A percentile compares a stretch with the other conserved stretches of the same genome.
Conservation (phyloP, 495 filamentous ascomycete genomes). For the Coniosporium apollinis region DNA sequence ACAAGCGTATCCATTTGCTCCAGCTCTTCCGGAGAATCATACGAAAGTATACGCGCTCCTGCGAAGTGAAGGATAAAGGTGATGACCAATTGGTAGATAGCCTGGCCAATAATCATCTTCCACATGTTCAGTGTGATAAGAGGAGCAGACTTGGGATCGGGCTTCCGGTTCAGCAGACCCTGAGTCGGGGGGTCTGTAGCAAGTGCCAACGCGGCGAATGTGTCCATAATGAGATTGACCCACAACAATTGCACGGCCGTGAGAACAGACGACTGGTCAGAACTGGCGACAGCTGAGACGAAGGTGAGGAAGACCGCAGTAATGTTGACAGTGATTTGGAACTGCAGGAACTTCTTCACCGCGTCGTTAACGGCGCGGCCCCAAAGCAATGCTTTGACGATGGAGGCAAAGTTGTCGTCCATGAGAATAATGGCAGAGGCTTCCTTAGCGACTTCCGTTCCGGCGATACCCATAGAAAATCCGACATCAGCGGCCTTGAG, state of each 20-base stretch:
- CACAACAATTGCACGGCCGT: constrained; percentile 77
- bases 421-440: constrained; percentile 88
- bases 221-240: constrained; percentile 92
- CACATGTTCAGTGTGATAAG: constrained; percentile 72
- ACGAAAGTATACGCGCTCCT: constrained; percentile 44
- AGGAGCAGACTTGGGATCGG: constrained; percentile 58
- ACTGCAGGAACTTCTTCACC: constrained; percentile 85
- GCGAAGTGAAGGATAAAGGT: constrained; percentile 64
- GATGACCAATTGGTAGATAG: constrained; percentile 68
- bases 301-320: constrained; percentile 76
- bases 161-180: constrained; percentile 53
- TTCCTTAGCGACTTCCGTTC: constrained; percentile 85
- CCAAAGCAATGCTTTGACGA: constrained; percentile 78
- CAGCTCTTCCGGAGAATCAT: constrained; percentile 25
- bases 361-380: constrained; percentile 78
- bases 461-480: constrained; percentile 82
- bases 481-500: constrained; percentile 78
- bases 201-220: constrained; percentile 84
- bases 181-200: constrained; percentile 68
- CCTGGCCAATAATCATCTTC: constrained; percentile 87
- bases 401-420: constrained; percentile 87
- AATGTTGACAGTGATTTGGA: constrained; percentile 85
- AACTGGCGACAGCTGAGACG: constrained; percentile 55
- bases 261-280: constrained; percentile 51
- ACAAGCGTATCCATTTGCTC: constrained; percentile 49